These are phyloP conservation scores for Nannizzia gypsea DNA, from an alignment of 2,329 filamentous ascomycete species.

Conservation along the genomic window DNA sequence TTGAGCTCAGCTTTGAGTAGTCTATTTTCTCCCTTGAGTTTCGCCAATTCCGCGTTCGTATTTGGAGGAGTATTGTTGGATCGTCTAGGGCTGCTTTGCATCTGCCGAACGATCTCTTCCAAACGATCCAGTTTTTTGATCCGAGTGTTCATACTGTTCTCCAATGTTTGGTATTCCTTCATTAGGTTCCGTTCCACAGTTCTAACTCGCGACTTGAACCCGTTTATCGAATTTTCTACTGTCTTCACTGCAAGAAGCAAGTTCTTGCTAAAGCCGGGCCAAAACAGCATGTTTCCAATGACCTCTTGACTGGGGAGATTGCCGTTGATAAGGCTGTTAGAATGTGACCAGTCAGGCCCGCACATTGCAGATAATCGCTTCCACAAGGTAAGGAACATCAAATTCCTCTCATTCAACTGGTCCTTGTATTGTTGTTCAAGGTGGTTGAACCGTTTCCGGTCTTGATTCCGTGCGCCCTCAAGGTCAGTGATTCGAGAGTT, in stretches of 20 bases:
- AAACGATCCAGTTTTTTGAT: constrained; percentile 78
- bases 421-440: constrained; percentile 75
- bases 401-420: constrained; percentile 80
- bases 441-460: constrained; percentile 61
- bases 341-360: constrained; percentile 82
- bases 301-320: constrained; percentile 76
- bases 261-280: constrained; percentile 78
- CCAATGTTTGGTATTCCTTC: constrained; percentile 78
- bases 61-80: constrained; percentile 21
- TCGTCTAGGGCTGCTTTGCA: constrained; percentile 25
- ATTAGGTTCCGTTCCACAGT: constrained; percentile 79
- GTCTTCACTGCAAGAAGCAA: constrained; percentile 75
- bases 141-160: constrained; percentile 65
- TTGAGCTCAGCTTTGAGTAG: constrained; percentile 49
- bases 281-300: constrained; percentile 64
- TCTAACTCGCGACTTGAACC: constrained; percentile 70
- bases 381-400: constrained; percentile 79
- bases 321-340: constrained; percentile 78
- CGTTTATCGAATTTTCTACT: constrained; percentile 65
- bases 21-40: constrained; percentile 49
- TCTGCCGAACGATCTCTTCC: constrained; percentile 64
- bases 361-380: constrained; percentile 75
- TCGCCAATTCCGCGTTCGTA: constrained; percentile 43
- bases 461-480: constrained; percentile 63
- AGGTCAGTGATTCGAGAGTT: constrained; percentile 77